phyloP scores from a whole-genome alignment of 495 filamentous ascomycete genomes.

The Lindgomyces ingoldianus region DNA sequence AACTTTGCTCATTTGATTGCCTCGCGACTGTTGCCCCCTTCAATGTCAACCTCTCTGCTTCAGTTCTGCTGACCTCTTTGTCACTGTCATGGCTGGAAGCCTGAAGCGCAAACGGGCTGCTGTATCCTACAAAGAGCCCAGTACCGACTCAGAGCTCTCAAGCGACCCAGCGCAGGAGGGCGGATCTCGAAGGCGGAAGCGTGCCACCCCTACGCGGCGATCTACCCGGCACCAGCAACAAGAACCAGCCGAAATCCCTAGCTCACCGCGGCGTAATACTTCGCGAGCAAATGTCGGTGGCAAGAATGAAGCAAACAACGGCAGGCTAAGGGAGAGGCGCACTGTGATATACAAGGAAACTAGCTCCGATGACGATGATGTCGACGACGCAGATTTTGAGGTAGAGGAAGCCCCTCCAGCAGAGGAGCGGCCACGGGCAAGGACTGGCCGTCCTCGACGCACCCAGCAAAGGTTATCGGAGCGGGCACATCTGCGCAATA shows the following conservation, averaged over 20 bases:
- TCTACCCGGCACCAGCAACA: constrained; percentile 15
- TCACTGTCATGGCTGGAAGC: constrained; percentile 16
- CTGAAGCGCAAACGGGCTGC: constrained; percentile 34
- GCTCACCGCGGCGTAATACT: not conserved
- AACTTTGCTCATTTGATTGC: not conserved
- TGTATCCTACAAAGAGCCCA: constrained; percentile 33
- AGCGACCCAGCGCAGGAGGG: constrained; percentile 11
- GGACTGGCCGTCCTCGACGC: not conserved
- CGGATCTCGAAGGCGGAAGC: not conserved
- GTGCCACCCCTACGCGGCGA: constrained; percentile 4
- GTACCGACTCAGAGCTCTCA: constrained; percentile 24
- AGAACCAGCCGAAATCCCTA: not conserved
- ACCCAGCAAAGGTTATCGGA: not conserved
- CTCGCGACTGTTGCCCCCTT: not conserved
- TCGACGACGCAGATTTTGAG: not conserved
- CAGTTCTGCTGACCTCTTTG: not conserved
- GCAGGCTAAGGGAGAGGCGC: not conserved
- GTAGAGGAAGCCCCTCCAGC: not conserved
- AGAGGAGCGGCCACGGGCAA: not conserved
- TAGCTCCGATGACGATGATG: not conserved
- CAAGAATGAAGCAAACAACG: not conserved
- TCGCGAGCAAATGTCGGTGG: not conserved
- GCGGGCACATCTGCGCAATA: not conserved
- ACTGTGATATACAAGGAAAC: not conserved
- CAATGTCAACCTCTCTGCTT: not conserved